These are phyloP conservation scores for Durusdinium trenchii DNA, from an alignment of 73 alveolate genomes.

Conservation along the genomic window DNA sequence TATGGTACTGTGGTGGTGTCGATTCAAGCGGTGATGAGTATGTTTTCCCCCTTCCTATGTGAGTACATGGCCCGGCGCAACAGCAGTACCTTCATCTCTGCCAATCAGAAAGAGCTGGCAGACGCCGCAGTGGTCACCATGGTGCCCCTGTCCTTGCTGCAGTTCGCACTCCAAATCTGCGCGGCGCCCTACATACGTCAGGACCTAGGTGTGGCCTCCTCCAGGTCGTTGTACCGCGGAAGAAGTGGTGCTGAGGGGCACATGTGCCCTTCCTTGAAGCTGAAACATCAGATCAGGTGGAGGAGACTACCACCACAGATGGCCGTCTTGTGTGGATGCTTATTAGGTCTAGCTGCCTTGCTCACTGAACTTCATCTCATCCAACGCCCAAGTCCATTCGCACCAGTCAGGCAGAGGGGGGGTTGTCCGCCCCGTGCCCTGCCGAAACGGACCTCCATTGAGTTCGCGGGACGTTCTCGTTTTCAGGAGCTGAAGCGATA, in stretches of 20 bases:
- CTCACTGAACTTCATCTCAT: no score
- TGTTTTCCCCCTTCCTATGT: conserved; percentile 69
- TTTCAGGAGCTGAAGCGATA: no score
- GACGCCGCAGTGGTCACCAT: conserved; percentile 56
- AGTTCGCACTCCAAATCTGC: conserved; percentile 36
- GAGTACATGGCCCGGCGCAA: conserved; percentile 53
- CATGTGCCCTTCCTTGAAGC: not conserved
- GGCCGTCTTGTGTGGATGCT: conserved; percentile 52
- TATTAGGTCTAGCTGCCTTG: conserved; percentile 18
- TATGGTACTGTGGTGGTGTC: conserved; percentile 2
- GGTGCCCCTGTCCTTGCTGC: conserved; percentile 64
- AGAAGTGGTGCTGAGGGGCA: no score
- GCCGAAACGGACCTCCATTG: no score
- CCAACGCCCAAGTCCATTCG: no score
- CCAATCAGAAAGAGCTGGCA: conserved; percentile 74
- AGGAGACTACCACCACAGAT: conserved; percentile 50
- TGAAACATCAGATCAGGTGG: not conserved
- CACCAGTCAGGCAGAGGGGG: no score
- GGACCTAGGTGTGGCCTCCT: conserved; percentile 77
- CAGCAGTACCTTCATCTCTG: conserved; percentile 53
- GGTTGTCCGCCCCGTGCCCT: no score
- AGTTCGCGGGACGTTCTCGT: no score
- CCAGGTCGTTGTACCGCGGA: conserved; percentile 66
- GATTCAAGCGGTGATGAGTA: conserved; percentile 27
- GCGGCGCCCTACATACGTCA: conserved; percentile 75